These are phyloP conservation scores for Fistulina hepatica DNA, from an alignment of 1,284 basidiomycete species.

Conservation along the genomic window DNA sequence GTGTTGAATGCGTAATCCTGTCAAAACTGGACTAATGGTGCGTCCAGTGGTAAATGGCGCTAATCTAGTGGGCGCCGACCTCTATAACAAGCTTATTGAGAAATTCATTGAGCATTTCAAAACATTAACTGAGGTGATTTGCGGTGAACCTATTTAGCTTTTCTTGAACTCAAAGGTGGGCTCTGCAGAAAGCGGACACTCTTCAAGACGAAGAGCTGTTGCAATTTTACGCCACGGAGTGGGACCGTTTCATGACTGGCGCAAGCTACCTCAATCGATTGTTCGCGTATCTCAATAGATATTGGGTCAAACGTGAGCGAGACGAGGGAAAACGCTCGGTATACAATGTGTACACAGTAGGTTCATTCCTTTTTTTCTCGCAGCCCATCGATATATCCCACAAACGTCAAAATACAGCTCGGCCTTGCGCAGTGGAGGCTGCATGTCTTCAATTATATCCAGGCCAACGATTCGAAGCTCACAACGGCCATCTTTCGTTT, in stretches of 20 bases:
- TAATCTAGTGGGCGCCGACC: constrained; percentile 89
- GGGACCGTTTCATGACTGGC: constrained; percentile 95
- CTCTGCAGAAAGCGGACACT: constrained; percentile 58
- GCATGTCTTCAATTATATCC: constrained; percentile 84
- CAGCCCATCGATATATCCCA: too few species aligned
- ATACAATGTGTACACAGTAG: constrained; percentile 91
- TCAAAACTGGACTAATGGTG: not conserved
- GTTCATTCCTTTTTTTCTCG: constrained; percentile 27
- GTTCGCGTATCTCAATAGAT: constrained; percentile 95
- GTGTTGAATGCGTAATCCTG: constrained; percentile 16
- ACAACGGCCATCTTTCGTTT: constrained; percentile 81
- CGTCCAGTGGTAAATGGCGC: constrained; percentile 74
- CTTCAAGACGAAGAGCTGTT: constrained; percentile 83
- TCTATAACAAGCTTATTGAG: constrained; percentile 81
- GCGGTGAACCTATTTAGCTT: too few species aligned
- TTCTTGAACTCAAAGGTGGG: too few species aligned
- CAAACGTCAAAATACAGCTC: too few species aligned
- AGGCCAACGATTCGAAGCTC: constrained; percentile 72
- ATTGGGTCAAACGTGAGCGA: constrained; percentile 98
- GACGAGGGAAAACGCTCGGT: constrained; percentile 96
- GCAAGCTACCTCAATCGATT: constrained; percentile 94
- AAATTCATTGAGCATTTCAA: constrained; percentile 81
- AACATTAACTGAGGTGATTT: constrained; percentile 51
- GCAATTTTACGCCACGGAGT: constrained; percentile 86
- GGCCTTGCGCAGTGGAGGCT: constrained; percentile 94